Evolutionary conservation across 2,329 filamentous ascomycete species (phyloP).

Genomic region (Aspergillus tanneri): DNA sequence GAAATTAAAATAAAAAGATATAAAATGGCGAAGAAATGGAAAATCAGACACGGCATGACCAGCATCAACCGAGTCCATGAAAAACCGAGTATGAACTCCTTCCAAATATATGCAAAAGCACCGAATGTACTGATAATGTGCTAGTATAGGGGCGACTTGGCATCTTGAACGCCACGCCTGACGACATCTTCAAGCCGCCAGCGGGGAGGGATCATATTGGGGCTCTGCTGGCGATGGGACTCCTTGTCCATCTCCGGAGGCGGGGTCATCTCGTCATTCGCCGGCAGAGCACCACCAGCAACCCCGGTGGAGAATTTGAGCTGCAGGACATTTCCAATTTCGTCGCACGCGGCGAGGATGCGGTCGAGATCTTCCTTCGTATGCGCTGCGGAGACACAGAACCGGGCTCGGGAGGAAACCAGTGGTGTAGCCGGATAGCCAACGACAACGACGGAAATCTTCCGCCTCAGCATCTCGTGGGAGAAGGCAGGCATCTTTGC

Average conservation of each 20-base stretch:
- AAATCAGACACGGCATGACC: constrained; percentile 33
- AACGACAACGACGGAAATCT: constrained; percentile 95
- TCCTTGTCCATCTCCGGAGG: constrained; percentile 68
- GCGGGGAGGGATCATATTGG: constrained; percentile 64
- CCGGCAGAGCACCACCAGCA: constrained; percentile 78
- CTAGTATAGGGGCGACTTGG: constrained; percentile 69
- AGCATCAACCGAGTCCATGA: constrained; percentile 34
- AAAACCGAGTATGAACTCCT: constrained; percentile 13
- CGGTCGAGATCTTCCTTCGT: constrained; percentile 98
- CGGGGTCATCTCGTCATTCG: constrained; percentile 65
- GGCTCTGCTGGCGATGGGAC: constrained; percentile 54
- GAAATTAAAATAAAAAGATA: constrained; percentile 6
- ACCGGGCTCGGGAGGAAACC: constrained; percentile 89
- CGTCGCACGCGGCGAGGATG: constrained; percentile 82
- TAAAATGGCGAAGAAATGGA: constrained; percentile 10
- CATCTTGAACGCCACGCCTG: constrained; percentile 69
- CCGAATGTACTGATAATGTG: constrained; percentile 12
- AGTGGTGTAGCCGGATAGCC: constrained; percentile 95
- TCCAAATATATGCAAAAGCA: constrained; percentile 10
- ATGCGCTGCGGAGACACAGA: constrained; percentile 93
- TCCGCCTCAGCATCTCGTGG: constrained; percentile 96
- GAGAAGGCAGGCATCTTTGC: constrained; percentile 98
- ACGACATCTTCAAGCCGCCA: constrained; percentile 78
- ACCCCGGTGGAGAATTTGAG: constrained; percentile 97
- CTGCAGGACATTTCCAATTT: constrained; percentile 87